Percentiles rank a stretch among this genome's conserved stretches.
phyloP scores from a whole-genome alignment of 352 stramenopile species.

The Globisporangium cylindrosporum region DNA sequence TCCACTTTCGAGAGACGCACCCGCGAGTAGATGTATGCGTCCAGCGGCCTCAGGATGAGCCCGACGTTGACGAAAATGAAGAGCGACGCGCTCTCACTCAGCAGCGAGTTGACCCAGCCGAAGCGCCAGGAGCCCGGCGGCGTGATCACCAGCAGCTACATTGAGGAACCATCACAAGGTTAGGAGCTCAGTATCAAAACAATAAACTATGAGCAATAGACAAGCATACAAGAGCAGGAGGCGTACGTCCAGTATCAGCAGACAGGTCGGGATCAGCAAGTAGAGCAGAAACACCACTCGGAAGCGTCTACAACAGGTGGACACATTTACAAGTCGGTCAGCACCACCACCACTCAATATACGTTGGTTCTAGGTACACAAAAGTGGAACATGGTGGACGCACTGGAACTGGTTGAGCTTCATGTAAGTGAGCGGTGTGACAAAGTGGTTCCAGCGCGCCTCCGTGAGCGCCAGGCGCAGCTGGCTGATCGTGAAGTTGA shows the following conservation, averaged over 20 bases:
- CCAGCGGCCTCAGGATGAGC: constrained; percentile 43
- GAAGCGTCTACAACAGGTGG: constrained; percentile 33
- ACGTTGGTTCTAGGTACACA: no score
- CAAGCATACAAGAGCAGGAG: background rate
- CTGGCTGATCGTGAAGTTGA: constrained; percentile 68
- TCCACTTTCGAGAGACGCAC: constrained; percentile 18
- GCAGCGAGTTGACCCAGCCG: constrained; percentile 54
- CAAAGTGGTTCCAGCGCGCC: constrained; percentile 53
- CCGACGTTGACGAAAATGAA: constrained; percentile 41
- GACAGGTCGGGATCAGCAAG: constrained; percentile 46
- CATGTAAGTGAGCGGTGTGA: constrained; percentile 63
- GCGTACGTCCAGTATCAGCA: constrained; percentile 57
- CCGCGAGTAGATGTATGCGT: constrained; percentile 46
- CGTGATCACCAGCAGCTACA: constrained; percentile 54
- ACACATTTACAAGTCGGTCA: background rate
- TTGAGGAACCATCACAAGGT: constrained; percentile 16
- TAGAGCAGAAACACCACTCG: constrained; percentile 56
- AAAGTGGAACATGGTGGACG: constrained; percentile 3
- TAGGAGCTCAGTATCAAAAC: background rate
- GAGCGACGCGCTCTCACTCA: constrained; percentile 43
- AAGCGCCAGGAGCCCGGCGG: constrained; percentile 55
- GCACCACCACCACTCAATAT: constrained; percentile 4
- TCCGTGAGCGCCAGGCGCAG: constrained; percentile 44
- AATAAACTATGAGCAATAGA: constrained; percentile 8
- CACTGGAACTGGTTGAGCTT: constrained; percentile 72